Conservation (phyloP, 1,284 basidiomycete genomes). For the Waitea zeae region DNA sequence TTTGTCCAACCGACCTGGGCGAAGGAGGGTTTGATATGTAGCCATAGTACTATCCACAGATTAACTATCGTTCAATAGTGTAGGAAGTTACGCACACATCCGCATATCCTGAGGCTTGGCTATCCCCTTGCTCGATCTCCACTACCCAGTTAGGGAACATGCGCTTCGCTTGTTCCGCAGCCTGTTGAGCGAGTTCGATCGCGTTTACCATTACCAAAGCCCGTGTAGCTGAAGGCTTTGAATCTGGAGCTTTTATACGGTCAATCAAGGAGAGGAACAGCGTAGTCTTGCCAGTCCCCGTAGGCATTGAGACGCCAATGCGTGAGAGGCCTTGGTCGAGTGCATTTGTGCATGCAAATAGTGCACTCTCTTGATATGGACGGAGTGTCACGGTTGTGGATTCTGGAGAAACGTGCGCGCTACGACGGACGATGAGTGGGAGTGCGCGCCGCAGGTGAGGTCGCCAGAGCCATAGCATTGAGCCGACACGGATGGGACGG, state of each 20-base stretch:
- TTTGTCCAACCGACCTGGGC: conserved; percentile 53
- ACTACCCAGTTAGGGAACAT: conserved; percentile 64
- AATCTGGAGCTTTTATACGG: conserved; percentile 26
- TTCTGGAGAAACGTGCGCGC: no score
- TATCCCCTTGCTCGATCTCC: conserved; percentile 83
- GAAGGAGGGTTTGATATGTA: conserved; percentile 80
- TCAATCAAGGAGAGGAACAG: conserved; percentile 76
- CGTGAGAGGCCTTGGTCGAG: conserved; percentile 45
- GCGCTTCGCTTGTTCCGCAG: conserved; percentile 53
- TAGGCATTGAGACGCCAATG: conserved; percentile 87
- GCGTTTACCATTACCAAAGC: conserved; percentile 79
- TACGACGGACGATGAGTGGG: neutral
- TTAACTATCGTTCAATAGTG: conserved; percentile 2
- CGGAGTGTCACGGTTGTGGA: conserved; percentile 29
- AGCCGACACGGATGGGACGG: conserved; percentile 6
- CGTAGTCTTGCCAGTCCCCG: conserved; percentile 87
- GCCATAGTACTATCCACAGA: conserved; percentile 58
- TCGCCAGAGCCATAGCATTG: conserved; percentile 10
- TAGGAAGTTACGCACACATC: conserved; percentile 48
- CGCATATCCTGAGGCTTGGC: conserved; percentile 62
- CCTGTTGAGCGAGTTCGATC: conserved; percentile 78
- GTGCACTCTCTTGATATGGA: conserved; percentile 83
- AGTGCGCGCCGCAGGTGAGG: neutral
- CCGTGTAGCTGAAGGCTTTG: conserved; percentile 26
- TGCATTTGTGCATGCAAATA: conserved; percentile 64